Base-by-base conservation (phyloP, 2,329 filamentous ascomycete genomes). In the Bipolaris sorokiniana region DNA sequence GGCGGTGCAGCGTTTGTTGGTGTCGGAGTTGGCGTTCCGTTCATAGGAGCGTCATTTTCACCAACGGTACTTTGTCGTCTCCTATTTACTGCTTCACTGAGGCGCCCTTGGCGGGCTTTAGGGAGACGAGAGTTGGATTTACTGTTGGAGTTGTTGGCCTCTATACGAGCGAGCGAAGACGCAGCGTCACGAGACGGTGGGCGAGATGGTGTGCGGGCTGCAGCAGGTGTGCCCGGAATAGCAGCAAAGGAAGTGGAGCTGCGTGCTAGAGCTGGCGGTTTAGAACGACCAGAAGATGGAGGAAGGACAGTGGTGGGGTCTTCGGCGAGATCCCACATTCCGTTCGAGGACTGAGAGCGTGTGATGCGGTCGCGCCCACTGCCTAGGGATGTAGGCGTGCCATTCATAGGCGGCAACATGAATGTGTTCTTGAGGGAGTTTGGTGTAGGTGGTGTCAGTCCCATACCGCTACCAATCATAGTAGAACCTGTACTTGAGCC, bases 281-380 rank as follows among this genome's bases (percentile, higher is more conserved):
- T 72, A 0, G 59, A 54, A 1, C 66, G 56, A 0, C 62, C 55
- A 11, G 61, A 63, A 1, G 66, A 68, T n/a, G 64, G 52, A 7
- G 67, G 66, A 15, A 63, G 62, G 11, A 42, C 44, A 5, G 62
- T 59, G 15, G 56, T 58, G 6, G 70, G 69, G 34, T 72, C 73
- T 61, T 74, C 72, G 11, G 63, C 62, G 5, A 75, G 64, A 53
- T 76, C 71, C 71, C 71, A 76, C 57, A 76, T 76, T 1, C 63
- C 66, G 7, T 62, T 65, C 6, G 71, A 69, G 6, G 66, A 69
- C 23, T 75, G 72, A 13, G 65, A 69, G 10, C 73, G 60, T 0
- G 61, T 58, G 11, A 74, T 67, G 18, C 71, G 67, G 16, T 73
- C 66, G 16, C 70, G 56, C n/a, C 57, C 58, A 31, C 62, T 66